phyloP scores from a whole-genome alignment of 768 basidiomycete species.

The Kwoniella shandongensis region DNA sequence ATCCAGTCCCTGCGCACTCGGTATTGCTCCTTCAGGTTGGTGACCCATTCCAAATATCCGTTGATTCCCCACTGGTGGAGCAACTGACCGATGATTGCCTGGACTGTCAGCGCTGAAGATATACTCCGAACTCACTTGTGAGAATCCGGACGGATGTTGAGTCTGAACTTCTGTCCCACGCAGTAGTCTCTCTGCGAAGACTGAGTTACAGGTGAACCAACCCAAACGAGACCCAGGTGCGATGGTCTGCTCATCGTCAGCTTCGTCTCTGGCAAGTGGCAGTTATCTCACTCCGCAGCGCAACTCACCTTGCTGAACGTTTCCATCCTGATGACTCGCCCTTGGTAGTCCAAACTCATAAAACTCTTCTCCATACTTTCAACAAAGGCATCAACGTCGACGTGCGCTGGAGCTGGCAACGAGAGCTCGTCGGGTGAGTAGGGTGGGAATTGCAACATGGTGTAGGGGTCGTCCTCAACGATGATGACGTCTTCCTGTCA shows the following conservation, averaged over 20 bases:
- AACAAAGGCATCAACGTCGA: conserved; percentile 54
- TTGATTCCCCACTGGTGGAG: conserved; percentile 66
- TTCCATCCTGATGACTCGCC: conserved; percentile 77
- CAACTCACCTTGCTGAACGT: conserved; percentile 34
- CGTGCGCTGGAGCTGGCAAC: neutral
- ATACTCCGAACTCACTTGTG: conserved; percentile 53
- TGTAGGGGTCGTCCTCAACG: conserved; percentile 77
- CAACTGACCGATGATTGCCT: conserved; percentile 60
- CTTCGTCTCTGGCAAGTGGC: neutral
- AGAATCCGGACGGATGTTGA: conserved; percentile 68
- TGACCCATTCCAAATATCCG: conserved; percentile 72
- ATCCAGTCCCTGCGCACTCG: conserved; percentile 38
- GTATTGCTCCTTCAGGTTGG: conserved; percentile 57
- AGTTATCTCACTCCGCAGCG: too few relatives aligned
- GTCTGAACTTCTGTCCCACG: conserved; percentile 66
- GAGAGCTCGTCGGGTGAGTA: conserved; percentile 46
- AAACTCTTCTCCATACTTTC: conserved; percentile 59
- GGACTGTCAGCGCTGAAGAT: neutral
- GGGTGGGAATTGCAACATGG: conserved; percentile 54
- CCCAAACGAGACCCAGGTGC: conserved; percentile 72
- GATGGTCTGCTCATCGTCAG: conserved; percentile 61
- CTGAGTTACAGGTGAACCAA: conserved; percentile 70
- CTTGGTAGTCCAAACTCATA: conserved; percentile 67
- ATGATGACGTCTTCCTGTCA: conserved; percentile 74
- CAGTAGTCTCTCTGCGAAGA: conserved; percentile 70